phyloP scores from a whole-genome alignment of 257 asterid genomes.

The Coffea canephora region DNA sequence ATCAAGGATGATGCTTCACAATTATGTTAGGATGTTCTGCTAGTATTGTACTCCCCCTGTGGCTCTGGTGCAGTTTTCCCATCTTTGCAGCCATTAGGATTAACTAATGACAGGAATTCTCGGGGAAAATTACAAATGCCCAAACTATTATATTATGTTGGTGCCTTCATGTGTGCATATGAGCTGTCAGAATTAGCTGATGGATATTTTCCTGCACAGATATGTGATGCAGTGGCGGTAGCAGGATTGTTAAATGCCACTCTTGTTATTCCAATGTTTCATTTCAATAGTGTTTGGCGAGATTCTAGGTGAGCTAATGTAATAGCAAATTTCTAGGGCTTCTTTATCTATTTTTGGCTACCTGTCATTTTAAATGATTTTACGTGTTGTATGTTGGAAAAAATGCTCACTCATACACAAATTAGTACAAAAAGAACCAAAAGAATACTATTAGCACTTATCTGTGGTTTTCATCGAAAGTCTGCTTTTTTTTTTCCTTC shows the following conservation, averaged over 20 bases:
- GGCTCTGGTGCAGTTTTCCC: not conserved
- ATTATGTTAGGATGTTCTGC: not conserved
- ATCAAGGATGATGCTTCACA: not conserved
- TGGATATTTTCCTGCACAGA: conserved; percentile 42
- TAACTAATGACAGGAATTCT: not conserved
- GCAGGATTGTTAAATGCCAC: conserved; percentile 98
- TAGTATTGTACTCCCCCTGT: not conserved
- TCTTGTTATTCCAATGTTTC: conserved; percentile 96
- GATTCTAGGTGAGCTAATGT: conserved; percentile 71
- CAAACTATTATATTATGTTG: not conserved
- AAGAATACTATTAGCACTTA: not conserved
- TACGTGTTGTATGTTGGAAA: not conserved
- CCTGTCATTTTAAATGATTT: not conserved
- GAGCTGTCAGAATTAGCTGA: conserved; percentile 4
- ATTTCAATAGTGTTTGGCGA: conserved; percentile 93
- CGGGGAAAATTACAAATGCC: not conserved
- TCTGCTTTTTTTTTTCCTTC: not conserved
- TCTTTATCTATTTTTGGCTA: not conserved
- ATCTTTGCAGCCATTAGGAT: not conserved
- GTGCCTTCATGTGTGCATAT: not conserved
- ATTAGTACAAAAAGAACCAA: not conserved
- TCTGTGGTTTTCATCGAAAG: not conserved
- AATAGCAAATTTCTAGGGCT: not conserved
- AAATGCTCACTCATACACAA: not conserved
- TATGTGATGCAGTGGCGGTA: conserved; percentile 99